Evolutionary conservation across 306 rosid species (phyloP), one percentile per base, ranked within the genome.

Genomic region (Benincasa hispida): DNA sequence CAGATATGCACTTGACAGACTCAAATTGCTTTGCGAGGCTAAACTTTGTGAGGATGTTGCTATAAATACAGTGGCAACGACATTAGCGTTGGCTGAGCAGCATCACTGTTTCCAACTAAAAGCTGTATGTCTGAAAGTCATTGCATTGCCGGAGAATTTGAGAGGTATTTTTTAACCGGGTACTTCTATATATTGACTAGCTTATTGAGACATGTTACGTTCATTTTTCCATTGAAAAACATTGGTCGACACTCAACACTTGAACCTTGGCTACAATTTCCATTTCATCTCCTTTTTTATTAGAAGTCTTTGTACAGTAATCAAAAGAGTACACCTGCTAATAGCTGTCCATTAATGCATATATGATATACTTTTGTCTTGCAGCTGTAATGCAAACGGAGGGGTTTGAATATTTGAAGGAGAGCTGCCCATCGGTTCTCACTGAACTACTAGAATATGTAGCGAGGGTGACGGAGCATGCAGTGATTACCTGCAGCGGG

Each of bases 361-460:
- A 7, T 61, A 35, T 65, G 17, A 2, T 65, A 18, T 63, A n/a
- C 13, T 56, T 30, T 34, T 53, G 70, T 75, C 79, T 12, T 83
- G 72, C 91, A 93, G 98, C 86, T 72, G 95, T 93, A 56, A 89
- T 93, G 98, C 94, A 89, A 70, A 89, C 98, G 3, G 95, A 91
- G 86, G 93, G 96, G 32, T 92, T 89, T 80, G 69, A 54, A 80
- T 90, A 92, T 78, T 83, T 92, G 81, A 90, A 89, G 74, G 98
- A 89, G 84, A 89, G 95, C 82, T 92, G 96, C 84, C 98, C 98
- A 22, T 80, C 94, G 1, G 84, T 92, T 85, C 81, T 91, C 83
- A 76, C 85, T 55, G 95, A 92, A 86, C 78, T 92, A 63, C 66
- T 93, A 89, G 91, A 91, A 85, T 93, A 89, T 42, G 93, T 93